phyloP scores from a whole-genome alignment of 108 stramenopile species.

The Bacterosira constricta region DNA sequence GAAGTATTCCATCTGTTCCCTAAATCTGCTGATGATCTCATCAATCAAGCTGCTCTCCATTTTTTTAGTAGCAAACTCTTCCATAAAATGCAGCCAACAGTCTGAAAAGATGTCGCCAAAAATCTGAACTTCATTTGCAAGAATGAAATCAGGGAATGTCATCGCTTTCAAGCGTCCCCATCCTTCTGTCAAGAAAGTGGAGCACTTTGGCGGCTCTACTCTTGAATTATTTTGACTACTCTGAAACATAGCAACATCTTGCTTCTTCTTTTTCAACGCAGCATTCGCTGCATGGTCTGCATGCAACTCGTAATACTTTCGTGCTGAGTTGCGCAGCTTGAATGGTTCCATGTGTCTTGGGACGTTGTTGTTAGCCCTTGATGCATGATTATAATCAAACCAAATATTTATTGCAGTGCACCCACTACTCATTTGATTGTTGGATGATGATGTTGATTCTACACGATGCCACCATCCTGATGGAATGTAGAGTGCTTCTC shows the following conservation, averaged over 20 bases:
- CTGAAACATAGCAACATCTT: neutral
- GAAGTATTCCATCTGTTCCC: conserved; percentile 11
- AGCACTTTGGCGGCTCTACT: no score
- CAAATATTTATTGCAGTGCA: conserved; percentile 49
- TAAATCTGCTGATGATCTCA: neutral
- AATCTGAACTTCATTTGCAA: neutral
- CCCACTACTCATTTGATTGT: neutral
- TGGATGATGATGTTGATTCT: conserved; percentile 16
- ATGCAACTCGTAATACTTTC: conserved; percentile 27
- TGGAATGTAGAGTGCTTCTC: conserved; percentile 46
- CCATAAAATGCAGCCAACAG: neutral
- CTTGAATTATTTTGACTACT: no score
- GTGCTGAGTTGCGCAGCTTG: conserved; percentile 13
- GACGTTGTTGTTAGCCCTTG: neutral
- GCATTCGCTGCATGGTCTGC: conserved; percentile 6
- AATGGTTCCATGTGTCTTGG: conserved; percentile 42
- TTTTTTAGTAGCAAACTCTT: neutral
- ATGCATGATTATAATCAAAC: conserved; percentile 36
- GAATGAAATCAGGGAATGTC: neutral
- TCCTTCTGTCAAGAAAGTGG: neutral
- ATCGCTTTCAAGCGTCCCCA: conserved; percentile 2
- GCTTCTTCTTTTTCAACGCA: conserved; percentile 7
- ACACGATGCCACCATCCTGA: conserved; percentile 57
- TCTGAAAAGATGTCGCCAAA: neutral
- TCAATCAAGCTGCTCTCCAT: neutral